Percentiles rank a stretch among this genome's conserved stretches.
Conservation (phyloP, 495 filamentous ascomycete genomes). For the Oidiodendron maius region DNA sequence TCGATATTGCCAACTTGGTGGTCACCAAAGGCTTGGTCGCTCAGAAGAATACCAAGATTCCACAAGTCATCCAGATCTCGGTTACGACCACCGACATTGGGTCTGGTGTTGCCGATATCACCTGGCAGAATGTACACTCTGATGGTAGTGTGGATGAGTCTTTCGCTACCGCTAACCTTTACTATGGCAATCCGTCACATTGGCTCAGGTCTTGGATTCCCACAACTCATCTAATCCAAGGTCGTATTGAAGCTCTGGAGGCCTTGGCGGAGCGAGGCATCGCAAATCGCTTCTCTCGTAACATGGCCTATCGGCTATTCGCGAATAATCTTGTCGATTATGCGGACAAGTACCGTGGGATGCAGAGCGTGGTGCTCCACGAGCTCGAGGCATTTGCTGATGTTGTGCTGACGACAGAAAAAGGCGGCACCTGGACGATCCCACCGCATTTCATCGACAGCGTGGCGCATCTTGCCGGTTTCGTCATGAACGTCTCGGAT, state of each 20-base stretch:
- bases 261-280: slow-evolving; percentile 49
- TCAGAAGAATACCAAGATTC: slow-evolving; percentile 33
- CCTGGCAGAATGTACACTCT: neutral
- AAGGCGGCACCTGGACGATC: slow-evolving; percentile 56
- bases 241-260: slow-evolving; percentile 40
- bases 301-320: slow-evolving; percentile 70
- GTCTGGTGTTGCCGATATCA: neutral
- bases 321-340: slow-evolving; percentile 58
- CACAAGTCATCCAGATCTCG: slow-evolving; percentile 1
- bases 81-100: neutral
- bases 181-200: slow-evolving; percentile 34
- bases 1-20: slow-evolving; percentile 56
- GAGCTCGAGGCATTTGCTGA: slow-evolving; percentile 66
- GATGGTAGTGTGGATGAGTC: slow-evolving; percentile 33
- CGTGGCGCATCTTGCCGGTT: slow-evolving; percentile 60
- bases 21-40: slow-evolving; percentile 69
- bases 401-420: slow-evolving; percentile 53
- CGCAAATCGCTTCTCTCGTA: slow-evolving; percentile 25
- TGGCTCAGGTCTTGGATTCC: slow-evolving; percentile 50
- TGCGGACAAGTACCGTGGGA: slow-evolving; percentile 57
- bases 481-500: slow-evolving; percentile 73
- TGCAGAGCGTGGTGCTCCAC: slow-evolving; percentile 71
- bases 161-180: slow-evolving; percentile 39
- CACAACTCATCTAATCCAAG: slow-evolving; percentile 43
- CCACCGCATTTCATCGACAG: slow-evolving; percentile 70